A percentile compares a stretch with the other conserved stretches of the same genome.
These are phyloP conservation scores for Rheum nobile DNA, from an alignment of 148 eudicot species.

Conservation along the genomic window DNA sequence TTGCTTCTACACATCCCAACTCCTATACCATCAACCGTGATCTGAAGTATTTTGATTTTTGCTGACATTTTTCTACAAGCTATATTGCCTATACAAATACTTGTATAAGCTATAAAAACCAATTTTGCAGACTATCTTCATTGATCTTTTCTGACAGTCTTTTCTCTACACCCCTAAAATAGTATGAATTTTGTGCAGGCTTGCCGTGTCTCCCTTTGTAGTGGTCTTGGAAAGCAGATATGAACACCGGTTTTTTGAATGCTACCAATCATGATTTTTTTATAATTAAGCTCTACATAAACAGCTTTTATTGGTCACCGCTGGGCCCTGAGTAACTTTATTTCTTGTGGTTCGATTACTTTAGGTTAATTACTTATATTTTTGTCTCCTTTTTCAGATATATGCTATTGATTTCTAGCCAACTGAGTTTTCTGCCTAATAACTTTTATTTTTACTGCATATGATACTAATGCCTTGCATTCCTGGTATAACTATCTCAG, in stretches of 20 bases:
- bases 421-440: not conserved
- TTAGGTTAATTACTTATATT: not conserved
- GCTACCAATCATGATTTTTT: not conserved
- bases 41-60: not conserved
- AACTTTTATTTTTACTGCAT: not conserved
- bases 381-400: not conserved
- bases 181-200: not conserved
- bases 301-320: not conserved
- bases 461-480: not conserved
- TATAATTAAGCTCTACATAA: not conserved
- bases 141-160: not conserved
- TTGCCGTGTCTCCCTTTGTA: not conserved
- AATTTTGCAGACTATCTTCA: not conserved
- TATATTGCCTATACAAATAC: not conserved
- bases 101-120: not conserved
- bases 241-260: not conserved
- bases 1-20: not conserved
- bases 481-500: conserved; percentile 21
- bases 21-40: not conserved
- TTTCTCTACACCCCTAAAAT: not conserved
- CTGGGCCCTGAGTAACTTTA: not conserved
- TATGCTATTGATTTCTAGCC: not conserved
- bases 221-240: not conserved
- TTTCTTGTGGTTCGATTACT: not conserved
- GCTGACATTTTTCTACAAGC: not conserved